Evolutionary conservation across 2,329 filamentous ascomycete species (phyloP), one percentile per base, ranked within the genome.

Genomic region (Ophiostoma australiae): DNA sequence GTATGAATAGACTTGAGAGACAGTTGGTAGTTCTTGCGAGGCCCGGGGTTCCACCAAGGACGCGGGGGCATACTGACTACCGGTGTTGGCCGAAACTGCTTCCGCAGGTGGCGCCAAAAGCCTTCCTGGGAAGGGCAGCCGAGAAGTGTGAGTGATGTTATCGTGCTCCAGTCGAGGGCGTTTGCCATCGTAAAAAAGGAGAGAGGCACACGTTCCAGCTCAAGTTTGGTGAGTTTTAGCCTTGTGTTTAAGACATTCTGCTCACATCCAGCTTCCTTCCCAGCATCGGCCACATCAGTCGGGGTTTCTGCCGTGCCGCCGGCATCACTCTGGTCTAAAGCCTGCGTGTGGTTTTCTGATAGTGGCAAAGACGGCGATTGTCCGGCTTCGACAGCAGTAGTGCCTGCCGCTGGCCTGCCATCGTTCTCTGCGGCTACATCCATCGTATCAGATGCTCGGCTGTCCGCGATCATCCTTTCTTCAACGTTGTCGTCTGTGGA

Each of bases 1-100:
- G 90, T 92, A 76, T 94, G 90, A 17, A 95, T 85, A 74, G 89
- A 86, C 79, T 90, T 93, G 69, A 95, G 80, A 5, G 86, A 87
- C 13, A 95, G 82, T 70, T 84, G 83, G 75, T 90, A 90, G 69
- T 89, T 86, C 31, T 37, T n/a, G 33, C 63, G 79, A 73, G 71
- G 78, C 76, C 35, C 73, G 73, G 70, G 72, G 17, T 33, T 74
- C 73, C 70, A 73, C 41, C 37, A 74, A 72, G 55, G 74, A 76
- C 33, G 23, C 13, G 72, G 81, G 73, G 73, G 77, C 23, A 55
- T 13, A 15, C 65, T 41, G 55, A 75, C 75, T 23, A 75, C 72
- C 70, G 75, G 73, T 1, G 77, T 81, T 17, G 87, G 87, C 33
- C 83, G 80, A 75, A 87, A 91, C 44, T 86, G 86, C 72, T 86